A percentile compares a stretch with the other conserved stretches of the same genome.
phyloP scores from a whole-genome alignment of 257 asterid species.

The Pogostemon cablin region DNA sequence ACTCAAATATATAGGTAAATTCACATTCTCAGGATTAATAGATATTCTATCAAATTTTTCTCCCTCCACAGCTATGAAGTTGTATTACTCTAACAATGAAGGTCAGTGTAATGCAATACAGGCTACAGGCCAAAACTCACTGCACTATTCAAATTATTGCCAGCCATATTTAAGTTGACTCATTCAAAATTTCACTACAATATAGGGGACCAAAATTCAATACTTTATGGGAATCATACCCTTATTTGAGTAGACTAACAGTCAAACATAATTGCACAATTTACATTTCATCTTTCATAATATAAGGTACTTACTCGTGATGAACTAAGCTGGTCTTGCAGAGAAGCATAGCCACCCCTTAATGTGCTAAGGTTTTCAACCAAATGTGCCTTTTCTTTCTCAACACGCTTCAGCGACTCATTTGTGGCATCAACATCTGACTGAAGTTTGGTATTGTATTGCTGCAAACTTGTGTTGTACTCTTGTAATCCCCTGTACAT shows the following conservation, averaged over 20 bases:
- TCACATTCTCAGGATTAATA: neutral
- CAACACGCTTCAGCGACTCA: constrained; percentile 74
- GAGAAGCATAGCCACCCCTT: constrained; percentile 77
- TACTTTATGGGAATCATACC: neutral
- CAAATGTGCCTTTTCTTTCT: constrained; percentile 75
- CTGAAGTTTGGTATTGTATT: constrained; percentile 85
- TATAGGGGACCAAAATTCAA: too few relatives aligned
- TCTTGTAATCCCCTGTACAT: constrained; percentile 78
- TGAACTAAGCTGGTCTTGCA: constrained; percentile 84
- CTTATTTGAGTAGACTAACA: neutral
- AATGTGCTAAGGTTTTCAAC: constrained; percentile 81
- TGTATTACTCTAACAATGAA: neutral
- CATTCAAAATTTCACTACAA: neutral
- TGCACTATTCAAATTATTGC: neutral
- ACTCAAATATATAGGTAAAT: neutral
- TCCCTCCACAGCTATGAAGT: neutral
- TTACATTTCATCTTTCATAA: neutral
- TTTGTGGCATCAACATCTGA: constrained; percentile 66
- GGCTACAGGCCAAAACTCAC: neutral
- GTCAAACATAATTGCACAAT: neutral
- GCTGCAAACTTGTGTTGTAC: constrained; percentile 86
- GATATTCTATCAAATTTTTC: neutral
- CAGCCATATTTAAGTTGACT: neutral
- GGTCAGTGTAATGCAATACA: constrained; percentile 1
- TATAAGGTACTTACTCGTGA: constrained; percentile 53